Evolutionary conservation across 2,329 filamentous ascomycete genomes (phyloP), one percentile per base, ranked within the genome.

Genomic region (Colletotrichum chlorophyti): DNA sequence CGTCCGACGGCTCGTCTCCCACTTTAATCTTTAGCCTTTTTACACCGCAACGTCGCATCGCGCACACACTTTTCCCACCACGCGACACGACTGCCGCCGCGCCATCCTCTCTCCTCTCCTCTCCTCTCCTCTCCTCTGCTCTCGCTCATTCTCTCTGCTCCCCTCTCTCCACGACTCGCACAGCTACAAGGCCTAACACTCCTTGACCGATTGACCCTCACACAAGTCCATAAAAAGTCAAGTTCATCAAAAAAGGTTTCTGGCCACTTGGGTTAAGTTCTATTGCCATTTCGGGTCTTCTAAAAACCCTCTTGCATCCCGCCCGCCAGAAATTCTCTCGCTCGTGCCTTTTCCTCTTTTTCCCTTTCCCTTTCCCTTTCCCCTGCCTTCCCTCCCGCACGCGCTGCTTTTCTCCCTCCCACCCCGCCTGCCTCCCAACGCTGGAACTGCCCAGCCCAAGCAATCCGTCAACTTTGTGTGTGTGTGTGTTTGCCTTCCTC

Each of bases 31-130:
- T 34, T 51, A 32, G 32, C 26, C 48, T 42, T 51, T 51, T 41
- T 24, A 24, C 48, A 42, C 48, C 48, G 48, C 37, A 35, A 31
- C n/a, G n/a, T n/a, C n/a, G n/a, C n/a, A 29, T 24, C 17, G 24
- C 46, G 31, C 46, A 45, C 42, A 38, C 35, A 53, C 49, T 38
- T 53, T 48, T n/a, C n/a, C n/a, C n/a, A n/a, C n/a, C 29, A 35
- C 37, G 31, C 50, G 31, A 54, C 46, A 50, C 35, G 19, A 42
- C 51, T 29, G 42, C 50, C 17, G 27, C 38, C 34, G 15, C 29
- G n/a, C n/a, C n/a, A n/a, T n/a, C n/a, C n/a, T n/a, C n/a, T n/a
- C n/a, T n/a, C n/a, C n/a, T n/a, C n/a, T n/a, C n/a, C n/a, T n/a
- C n/a, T n/a, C n/a, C n/a, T n/a, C n/a, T n/a, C n/a, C n/a, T n/a